Evolutionary conservation across 345 rosid genomes (phyloP).

Genomic region (Psidium guajava): DNA sequence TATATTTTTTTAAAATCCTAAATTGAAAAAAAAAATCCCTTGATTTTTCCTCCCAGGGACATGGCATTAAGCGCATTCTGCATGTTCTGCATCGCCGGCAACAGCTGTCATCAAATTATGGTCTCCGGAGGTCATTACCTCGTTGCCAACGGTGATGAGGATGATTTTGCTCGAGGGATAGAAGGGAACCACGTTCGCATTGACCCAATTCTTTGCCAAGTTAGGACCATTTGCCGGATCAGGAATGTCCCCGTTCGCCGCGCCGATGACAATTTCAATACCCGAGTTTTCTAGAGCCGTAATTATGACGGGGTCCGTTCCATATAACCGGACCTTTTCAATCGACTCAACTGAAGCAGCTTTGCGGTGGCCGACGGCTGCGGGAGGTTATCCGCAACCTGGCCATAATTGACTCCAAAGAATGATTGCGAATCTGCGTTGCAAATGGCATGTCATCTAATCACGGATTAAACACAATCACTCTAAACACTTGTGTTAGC

Average conservation of each 20-base stretch:
- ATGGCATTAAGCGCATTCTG: conserved; percentile 60
- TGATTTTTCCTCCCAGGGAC: conserved; percentile 58
- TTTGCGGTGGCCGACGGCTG: conserved; percentile 57
- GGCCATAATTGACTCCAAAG: conserved; percentile 81
- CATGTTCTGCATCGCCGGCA: conserved; percentile 77
- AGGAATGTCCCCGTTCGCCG: conserved; percentile 65
- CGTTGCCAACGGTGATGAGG: conserved; percentile 70
- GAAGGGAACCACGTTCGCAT: conserved; percentile 54
- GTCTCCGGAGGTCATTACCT: conserved; percentile 40
- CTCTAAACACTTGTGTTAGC: neutral
- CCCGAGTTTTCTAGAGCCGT: conserved; percentile 68
- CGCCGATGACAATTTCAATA: conserved; percentile 63
- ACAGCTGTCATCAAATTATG: conserved; percentile 40
- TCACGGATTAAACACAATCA: neutral
- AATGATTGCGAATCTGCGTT: conserved; percentile 53
- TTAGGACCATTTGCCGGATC: conserved; percentile 62
- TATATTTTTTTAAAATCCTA: no score
- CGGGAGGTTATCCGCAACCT: conserved; percentile 75
- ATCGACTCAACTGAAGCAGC: conserved; percentile 65
- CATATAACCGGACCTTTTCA: conserved; percentile 70
- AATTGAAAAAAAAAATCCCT: no score
- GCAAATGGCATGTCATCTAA: neutral
- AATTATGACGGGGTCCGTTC: conserved; percentile 62
- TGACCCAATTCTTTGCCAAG: conserved; percentile 57
- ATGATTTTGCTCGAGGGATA: conserved; percentile 75